These are phyloP conservation scores for Dendrocalamus latiflorus DNA, from an alignment of 202 grass and related monocot species.

Conservation along the genomic window DNA sequence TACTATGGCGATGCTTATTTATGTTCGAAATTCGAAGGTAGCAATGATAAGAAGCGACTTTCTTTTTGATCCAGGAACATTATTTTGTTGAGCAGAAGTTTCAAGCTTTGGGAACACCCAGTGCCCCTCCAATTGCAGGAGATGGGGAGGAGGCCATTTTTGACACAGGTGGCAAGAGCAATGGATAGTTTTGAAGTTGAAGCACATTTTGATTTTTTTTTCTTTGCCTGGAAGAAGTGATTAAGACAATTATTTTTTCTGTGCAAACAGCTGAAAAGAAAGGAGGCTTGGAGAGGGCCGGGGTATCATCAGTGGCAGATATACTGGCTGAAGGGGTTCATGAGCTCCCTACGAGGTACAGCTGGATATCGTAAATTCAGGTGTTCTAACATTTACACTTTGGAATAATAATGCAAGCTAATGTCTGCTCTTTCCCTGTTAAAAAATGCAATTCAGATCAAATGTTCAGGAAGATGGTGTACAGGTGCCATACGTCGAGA, in stretches of 20 bases:
- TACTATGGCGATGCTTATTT: not conserved
- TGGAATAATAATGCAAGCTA: not conserved
- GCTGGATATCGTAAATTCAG: not conserved
- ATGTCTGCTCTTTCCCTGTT: not conserved
- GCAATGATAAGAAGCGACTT: not conserved
- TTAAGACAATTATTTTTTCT: slow-evolving; percentile 16
- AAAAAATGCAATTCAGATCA: slow-evolving; percentile 31
- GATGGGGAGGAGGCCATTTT: slow-evolving; percentile 37
- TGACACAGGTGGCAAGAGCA: slow-evolving; percentile 43
- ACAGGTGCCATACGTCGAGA: slow-evolving; percentile 37
- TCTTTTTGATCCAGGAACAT: slow-evolving; percentile 39
- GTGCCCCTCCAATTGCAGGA: slow-evolving; percentile 79
- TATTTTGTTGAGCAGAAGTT: slow-evolving; percentile 34
- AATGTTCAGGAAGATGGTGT: slow-evolving; percentile 36
- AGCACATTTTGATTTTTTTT: not conserved
- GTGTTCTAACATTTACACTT: not conserved
- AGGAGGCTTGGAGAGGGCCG: slow-evolving; percentile 25
- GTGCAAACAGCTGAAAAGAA: slow-evolving; percentile 28
- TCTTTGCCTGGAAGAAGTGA: not conserved
- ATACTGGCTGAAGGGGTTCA: slow-evolving; percentile 41
- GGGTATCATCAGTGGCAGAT: slow-evolving; percentile 43
- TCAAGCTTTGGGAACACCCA: slow-evolving; percentile 46
- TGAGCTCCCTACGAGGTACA: slow-evolving; percentile 55
- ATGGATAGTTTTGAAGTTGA: not conserved
- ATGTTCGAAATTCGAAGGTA: not conserved